phyloP scores from a whole-genome alignment of 192 early-diverging fungal species.

The Podila horticola region DNA sequence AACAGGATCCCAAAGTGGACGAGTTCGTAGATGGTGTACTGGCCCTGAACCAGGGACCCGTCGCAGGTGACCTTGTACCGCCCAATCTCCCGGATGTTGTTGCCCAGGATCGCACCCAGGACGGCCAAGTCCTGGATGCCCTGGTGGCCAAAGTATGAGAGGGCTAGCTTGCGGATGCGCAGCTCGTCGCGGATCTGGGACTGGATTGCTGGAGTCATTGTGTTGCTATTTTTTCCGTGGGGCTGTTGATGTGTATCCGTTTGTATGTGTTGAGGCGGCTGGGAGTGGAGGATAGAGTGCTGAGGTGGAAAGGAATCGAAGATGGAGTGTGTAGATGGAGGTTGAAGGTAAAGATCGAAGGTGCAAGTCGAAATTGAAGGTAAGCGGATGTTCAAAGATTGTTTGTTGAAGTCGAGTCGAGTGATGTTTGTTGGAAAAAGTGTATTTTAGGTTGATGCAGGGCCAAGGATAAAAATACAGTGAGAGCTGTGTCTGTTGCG shows the following conservation, averaged over 20 bases:
- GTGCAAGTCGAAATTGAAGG: neutral
- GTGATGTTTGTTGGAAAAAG: neutral
- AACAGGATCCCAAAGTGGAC: slow-evolving; percentile 33
- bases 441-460: neutral
- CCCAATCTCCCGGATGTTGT: slow-evolving; percentile 46
- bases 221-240: neutral
- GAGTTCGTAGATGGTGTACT: slow-evolving; percentile 39
- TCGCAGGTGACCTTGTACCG: slow-evolving; percentile 45
- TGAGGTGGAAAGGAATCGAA: no score
- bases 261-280: no score
- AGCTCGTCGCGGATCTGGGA: slow-evolving; percentile 28
- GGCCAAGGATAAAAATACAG: neutral
- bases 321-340: no score
- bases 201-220: slow-evolving; percentile 6
- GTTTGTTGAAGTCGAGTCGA: neutral
- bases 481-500: neutral
- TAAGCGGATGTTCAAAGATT: neutral
- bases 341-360: neutral
- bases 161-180: slow-evolving; percentile 19
- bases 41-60: slow-evolving; percentile 18
- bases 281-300: no score
- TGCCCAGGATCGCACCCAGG: slow-evolving; percentile 43
- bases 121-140: slow-evolving; percentile 36
- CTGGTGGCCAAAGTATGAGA: slow-evolving; percentile 31
- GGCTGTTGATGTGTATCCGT: neutral